Conservation (phyloP, 495 filamentous ascomycete species). For the Neurospora africana region DNA sequence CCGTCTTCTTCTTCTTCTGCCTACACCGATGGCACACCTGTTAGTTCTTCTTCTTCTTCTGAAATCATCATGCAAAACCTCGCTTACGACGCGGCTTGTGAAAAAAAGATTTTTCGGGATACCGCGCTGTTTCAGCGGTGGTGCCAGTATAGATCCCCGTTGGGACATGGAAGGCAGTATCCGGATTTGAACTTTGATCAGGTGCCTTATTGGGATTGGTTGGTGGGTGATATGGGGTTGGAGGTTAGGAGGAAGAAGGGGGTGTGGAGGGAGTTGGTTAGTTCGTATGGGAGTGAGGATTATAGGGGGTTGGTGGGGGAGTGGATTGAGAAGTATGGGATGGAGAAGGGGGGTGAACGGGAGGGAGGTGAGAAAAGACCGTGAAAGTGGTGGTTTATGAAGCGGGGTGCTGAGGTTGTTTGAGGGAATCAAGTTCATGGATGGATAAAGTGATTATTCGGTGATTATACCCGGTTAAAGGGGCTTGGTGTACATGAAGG, state of each 20-base stretch:
- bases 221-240: conserved; percentile 49
- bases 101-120: conserved; percentile 22
- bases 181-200: conserved; percentile 57
- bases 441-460: not conserved
- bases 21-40: too few species aligned
- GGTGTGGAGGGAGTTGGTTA: conserved; percentile 29
- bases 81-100: not conserved
- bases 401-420: not conserved
- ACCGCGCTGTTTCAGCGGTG: conserved; percentile 49
- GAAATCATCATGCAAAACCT: too few species aligned
- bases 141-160: conserved; percentile 44
- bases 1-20: too few species aligned
- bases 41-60: too few species aligned
- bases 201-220: conserved; percentile 54
- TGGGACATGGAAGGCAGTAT: conserved; percentile 44
- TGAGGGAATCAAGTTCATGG: not conserved
- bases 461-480: not conserved
- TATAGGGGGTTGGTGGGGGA: conserved; percentile 45
- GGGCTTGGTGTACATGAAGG: not conserved
- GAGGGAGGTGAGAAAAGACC: not conserved
- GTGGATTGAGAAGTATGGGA: conserved; percentile 24
- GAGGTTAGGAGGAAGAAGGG: conserved; percentile 10
- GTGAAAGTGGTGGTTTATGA: not conserved
- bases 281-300: conserved; percentile 38
- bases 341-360: not conserved